Evolutionary conservation across 192 early-diverging fungal genomes (phyloP), one percentile per base, ranked within the genome.

Genomic region (Martensiomyces pterosporus): DNA sequence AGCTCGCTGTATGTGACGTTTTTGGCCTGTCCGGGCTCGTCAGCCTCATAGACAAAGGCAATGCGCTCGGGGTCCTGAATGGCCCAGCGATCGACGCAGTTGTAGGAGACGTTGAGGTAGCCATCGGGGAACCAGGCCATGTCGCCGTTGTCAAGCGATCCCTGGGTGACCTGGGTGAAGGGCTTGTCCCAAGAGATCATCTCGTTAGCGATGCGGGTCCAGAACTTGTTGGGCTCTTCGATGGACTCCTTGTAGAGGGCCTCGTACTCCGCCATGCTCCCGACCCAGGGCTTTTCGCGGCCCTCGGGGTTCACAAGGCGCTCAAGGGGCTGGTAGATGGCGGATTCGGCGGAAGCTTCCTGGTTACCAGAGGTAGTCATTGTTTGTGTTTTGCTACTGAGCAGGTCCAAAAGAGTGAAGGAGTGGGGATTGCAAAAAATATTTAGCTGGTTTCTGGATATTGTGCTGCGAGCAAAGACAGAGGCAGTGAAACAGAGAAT

Each of bases 61-160:
- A 86, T 63, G 76, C 87, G 65, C 58, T 83, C 73, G 13, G 93
- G 93, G 49, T 86, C 76, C 36, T 69, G 52, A 17, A 80, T 39
- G 24, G 93, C 94, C 72, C 92, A 90, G 36, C 94, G 85, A 66
- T 98, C 94, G 24, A 98, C 85, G 75, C 92, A 94, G 82, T 98
- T 98, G 79, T 88, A 89, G 22, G 86, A 80, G n/a, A 85, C 89
- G 60, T 98, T 98, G 55, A 98, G 77, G 57, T 87, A 69, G 34
- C 94, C 94, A 54, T 88, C 86, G 24, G 80, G 72, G 78, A 98
- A 98, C 94, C 94, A 98, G 24, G 91, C 82, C 53, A 89, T 81
- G 68, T 98, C 84, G 42, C 94, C 94, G 36, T 85, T 76, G 22
- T 82, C 64, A 56, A 96, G 88, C 38, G 72, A 75, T 23, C 94